A percentile compares a stretch with the other conserved stretches of the same genome.
These are phyloP conservation scores for Dillenia suffruticosa DNA, from an alignment of 164 flowering plant genomes.

Conservation along the genomic window DNA sequence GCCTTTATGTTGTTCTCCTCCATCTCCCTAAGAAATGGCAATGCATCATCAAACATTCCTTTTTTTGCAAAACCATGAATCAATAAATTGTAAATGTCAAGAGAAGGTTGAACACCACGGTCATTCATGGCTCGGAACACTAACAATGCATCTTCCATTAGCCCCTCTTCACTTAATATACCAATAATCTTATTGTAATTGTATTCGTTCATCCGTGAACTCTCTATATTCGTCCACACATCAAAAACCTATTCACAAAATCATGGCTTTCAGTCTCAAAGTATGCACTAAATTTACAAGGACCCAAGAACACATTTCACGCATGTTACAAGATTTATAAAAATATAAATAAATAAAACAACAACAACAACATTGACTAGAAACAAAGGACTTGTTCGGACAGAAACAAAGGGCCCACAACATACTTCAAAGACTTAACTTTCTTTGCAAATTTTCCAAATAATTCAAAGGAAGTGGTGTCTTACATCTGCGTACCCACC, in stretches of 20 bases:
- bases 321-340: background rate
- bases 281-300: background rate
- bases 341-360: too few species aligned
- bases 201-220: slow-evolving; percentile 33
- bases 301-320: background rate
- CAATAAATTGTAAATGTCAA: slow-evolving; percentile 34
- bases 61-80: slow-evolving; percentile 41
- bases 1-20: slow-evolving; percentile 26
- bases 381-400: too few species aligned
- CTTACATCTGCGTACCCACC: too few species aligned
- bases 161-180: slow-evolving; percentile 32
- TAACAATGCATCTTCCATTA: slow-evolving; percentile 32
- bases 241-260: slow-evolving; percentile 44
- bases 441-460: too few species aligned
- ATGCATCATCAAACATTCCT: slow-evolving; percentile 42
- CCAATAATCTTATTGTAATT: slow-evolving; percentile 40
- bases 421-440: too few species aligned
- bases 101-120: slow-evolving; percentile 25
- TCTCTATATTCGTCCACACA: slow-evolving; percentile 42
- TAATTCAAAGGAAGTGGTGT: too few species aligned
- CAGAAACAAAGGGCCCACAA: too few species aligned
- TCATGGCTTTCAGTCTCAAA: slow-evolving; percentile 1
- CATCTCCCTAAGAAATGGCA: slow-evolving; percentile 36
- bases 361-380: too few species aligned
- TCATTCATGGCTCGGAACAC: slow-evolving; percentile 33